Conservation (phyloP, 2,329 filamentous ascomycete species). For the Cryphonectria radicalis region DNA sequence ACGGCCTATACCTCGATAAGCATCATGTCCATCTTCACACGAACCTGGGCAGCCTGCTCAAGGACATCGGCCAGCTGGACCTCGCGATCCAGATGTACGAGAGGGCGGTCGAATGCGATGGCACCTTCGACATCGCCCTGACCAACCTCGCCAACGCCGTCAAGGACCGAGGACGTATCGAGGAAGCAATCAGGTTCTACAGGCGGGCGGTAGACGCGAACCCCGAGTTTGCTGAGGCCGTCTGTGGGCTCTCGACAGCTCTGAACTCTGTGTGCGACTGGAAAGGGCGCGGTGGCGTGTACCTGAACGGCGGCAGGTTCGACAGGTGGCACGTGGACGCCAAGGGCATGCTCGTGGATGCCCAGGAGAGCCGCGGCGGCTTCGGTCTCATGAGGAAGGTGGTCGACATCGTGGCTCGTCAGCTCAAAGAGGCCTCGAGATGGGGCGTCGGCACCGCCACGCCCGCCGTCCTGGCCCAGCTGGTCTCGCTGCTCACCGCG, state of each 20-base stretch:
- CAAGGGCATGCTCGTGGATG: conserved; percentile 79
- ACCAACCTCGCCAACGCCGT: conserved; percentile 97
- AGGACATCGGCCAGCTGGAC: conserved; percentile 92
- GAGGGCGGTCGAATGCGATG: conserved; percentile 87
- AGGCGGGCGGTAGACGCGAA: conserved; percentile 88
- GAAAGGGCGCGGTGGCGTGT: conserved; percentile 84
- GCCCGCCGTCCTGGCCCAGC: conserved; percentile 53
- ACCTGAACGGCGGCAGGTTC: conserved; percentile 71
- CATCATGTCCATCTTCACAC: conserved; percentile 96
- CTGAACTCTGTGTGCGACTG: conserved; percentile 97
- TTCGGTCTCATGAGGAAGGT: conserved; percentile 90
- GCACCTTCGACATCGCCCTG: conserved; percentile 94
- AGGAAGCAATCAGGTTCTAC: conserved; percentile 91
- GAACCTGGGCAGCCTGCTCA: conserved; percentile 91
- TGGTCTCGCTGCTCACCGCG: conserved; percentile 52
- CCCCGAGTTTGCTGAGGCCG: conserved; percentile 93
- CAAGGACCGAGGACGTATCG: conserved; percentile 91
- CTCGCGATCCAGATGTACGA: conserved; percentile 97
- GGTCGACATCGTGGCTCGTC: conserved; percentile 85
- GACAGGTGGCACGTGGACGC: conserved; percentile 96
- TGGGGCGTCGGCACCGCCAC: conserved; percentile 81
- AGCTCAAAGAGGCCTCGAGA: conserved; percentile 80
- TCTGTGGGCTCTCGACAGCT: conserved; percentile 92
- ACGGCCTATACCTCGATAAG: conserved; percentile 83
- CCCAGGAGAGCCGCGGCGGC: conserved; percentile 59